phyloP scores from a whole-genome alignment of 495 filamentous ascomycete species.

The Parathielavia hyrcaniae region DNA sequence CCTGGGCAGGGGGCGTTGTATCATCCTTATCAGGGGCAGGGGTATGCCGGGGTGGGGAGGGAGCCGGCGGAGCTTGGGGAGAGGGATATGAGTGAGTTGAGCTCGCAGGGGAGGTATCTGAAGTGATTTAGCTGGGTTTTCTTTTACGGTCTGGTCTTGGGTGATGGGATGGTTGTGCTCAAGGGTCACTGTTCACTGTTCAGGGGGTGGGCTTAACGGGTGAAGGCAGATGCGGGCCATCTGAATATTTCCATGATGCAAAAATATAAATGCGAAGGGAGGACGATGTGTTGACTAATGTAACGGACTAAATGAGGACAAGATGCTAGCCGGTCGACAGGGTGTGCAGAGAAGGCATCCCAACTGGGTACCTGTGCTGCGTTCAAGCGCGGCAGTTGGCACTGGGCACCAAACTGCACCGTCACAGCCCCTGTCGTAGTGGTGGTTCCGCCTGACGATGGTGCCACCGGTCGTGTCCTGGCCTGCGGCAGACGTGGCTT shows the following conservation, averaged over 20 bases:
- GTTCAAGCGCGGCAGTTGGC: slow-evolving; percentile 8
- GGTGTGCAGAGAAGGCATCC: too few relatives aligned
- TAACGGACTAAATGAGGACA: too few relatives aligned
- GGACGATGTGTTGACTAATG: too few relatives aligned
- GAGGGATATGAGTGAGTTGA: background rate
- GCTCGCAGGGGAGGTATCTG: background rate
- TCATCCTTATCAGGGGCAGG: too few relatives aligned
- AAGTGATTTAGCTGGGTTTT: background rate
- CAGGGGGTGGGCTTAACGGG: too few relatives aligned
- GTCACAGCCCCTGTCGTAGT: slow-evolving; percentile 9
- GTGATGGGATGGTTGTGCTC: too few relatives aligned
- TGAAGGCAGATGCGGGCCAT: too few relatives aligned
- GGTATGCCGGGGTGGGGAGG: background rate
- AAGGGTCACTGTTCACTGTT: too few relatives aligned
- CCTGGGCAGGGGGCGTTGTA: background rate
- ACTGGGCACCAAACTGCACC: background rate
- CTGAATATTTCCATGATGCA: too few relatives aligned
- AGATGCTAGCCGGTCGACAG: too few relatives aligned
- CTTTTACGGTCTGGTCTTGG: too few relatives aligned
- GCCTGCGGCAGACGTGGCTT: slow-evolving; percentile 5
- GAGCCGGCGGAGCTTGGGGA: background rate
- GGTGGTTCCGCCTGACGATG: slow-evolving; percentile 12
- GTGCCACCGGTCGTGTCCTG: slow-evolving; percentile 2
- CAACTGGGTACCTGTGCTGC: background rate
- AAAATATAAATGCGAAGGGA: too few relatives aligned